phyloP scores from a whole-genome alignment of 2,329 filamentous ascomycete genomes.

The Penicillium sp. region DNA sequence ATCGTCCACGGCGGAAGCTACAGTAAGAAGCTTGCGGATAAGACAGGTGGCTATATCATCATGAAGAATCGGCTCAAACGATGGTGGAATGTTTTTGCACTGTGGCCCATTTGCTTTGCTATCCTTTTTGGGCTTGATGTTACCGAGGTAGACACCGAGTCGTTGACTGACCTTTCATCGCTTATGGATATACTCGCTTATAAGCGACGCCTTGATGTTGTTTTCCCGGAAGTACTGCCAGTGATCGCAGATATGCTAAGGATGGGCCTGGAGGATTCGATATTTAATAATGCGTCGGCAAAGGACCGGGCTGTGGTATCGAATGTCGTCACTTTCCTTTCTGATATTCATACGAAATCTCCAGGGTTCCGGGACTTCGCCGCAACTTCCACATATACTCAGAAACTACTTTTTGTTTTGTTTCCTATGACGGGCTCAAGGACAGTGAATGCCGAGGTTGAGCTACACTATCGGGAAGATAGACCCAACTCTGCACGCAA shows the following conservation, averaged over 20 bases:
- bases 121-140: constrained; percentile 84
- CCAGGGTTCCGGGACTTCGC: constrained; percentile 78
- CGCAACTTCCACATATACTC: constrained; percentile 72
- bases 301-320: constrained; percentile 66
- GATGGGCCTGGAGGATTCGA: constrained; percentile 67
- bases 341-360: constrained; percentile 73
- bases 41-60: constrained; percentile 82
- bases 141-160: constrained; percentile 67
- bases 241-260: constrained; percentile 86
- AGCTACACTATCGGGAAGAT: constrained; percentile 79
- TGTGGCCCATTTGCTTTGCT: constrained; percentile 87
- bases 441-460: constrained; percentile 74
- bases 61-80: constrained; percentile 76
- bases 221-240: constrained; percentile 71
- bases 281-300: constrained; percentile 55
- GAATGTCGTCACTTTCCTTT: constrained; percentile 73
- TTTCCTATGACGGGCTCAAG: constrained; percentile 89
- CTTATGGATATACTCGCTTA: constrained; percentile 67
- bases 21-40: constrained; percentile 77
- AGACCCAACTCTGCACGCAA: constrained; percentile 79
- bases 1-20: constrained; percentile 78
- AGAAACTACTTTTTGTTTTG: constrained; percentile 71
- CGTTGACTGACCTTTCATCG: constrained; percentile 68
- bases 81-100: constrained; percentile 80
- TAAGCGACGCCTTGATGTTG: constrained; percentile 59